These are phyloP conservation scores for Taiwanofungus camphoratus DNA, from an alignment of 1,284 basidiomycete genomes.

Conservation along the genomic window DNA sequence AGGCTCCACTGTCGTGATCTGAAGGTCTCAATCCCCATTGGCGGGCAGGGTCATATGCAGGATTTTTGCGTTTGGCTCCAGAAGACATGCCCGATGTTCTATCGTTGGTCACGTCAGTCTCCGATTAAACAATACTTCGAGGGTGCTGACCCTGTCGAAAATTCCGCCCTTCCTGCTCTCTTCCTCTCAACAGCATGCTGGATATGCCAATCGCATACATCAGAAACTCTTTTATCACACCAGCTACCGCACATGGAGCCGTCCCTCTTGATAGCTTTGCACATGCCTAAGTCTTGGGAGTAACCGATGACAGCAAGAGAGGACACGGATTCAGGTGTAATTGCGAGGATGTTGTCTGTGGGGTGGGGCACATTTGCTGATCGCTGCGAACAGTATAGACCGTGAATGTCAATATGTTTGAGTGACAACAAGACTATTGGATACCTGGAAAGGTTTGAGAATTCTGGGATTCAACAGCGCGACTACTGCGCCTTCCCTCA, in stretches of 20 bases:
- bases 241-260: constrained; percentile 80
- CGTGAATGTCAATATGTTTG: too few species aligned
- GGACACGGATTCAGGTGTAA: constrained; percentile 79
- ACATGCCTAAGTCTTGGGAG: constrained; percentile 82
- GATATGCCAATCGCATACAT: constrained; percentile 88
- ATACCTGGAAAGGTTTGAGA: constrained; percentile 78
- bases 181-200: constrained; percentile 73
- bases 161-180: constrained; percentile 75
- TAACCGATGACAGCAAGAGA: constrained; percentile 84
- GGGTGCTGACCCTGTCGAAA: constrained; percentile 62
- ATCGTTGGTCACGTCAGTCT: constrained; percentile 7
- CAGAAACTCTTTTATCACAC: constrained; percentile 80
- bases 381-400: too few species aligned
- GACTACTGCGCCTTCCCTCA: constrained; percentile 85
- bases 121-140: not conserved
- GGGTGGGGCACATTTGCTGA: constrained; percentile 64
- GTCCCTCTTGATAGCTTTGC: constrained; percentile 70
- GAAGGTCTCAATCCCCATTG: constrained; percentile 70
- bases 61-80: constrained; percentile 43
- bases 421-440: constrained; percentile 19
- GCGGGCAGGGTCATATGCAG: constrained; percentile 56
- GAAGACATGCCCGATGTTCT: constrained; percentile 69
- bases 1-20: constrained; percentile 32
- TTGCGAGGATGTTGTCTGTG: constrained; percentile 74
- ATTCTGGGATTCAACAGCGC: constrained; percentile 87